phyloP scores from a whole-genome alignment of 2,329 filamentous ascomycete species.

The Nemania abortiva region DNA sequence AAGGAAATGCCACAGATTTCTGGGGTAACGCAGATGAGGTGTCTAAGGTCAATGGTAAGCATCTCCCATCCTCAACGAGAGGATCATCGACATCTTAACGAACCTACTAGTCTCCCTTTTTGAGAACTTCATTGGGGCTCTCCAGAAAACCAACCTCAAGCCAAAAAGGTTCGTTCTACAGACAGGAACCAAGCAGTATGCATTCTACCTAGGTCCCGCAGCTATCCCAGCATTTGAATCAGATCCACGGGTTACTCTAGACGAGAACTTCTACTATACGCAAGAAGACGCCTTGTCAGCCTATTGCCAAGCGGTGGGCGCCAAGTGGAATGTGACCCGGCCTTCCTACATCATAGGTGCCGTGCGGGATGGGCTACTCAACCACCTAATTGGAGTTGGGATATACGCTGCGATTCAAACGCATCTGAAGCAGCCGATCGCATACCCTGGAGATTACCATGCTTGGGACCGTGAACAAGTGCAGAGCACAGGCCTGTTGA shows the following conservation, averaged over 20 bases:
- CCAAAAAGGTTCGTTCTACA: conserved; percentile 6
- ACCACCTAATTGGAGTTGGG: background rate
- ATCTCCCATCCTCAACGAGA: background rate
- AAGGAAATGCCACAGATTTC: conserved; percentile 3
- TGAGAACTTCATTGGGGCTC: conserved; percentile 1
- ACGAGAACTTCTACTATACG: conserved; percentile 16
- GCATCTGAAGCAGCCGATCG: conserved; percentile 3
- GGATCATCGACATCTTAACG: too few species aligned
- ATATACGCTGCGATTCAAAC: conserved; percentile 10
- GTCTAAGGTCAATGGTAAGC: conserved; percentile 10
- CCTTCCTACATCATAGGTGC: conserved; percentile 15
- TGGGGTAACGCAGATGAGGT: conserved; percentile 8
- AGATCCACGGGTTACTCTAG: conserved; percentile 6
- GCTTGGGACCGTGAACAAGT: background rate
- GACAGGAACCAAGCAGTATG: conserved; percentile 9
- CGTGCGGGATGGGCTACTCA: conserved; percentile 5
- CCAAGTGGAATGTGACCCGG: conserved; percentile 10
- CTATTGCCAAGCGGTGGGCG: conserved; percentile 4
- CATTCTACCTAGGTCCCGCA: conserved; percentile 6
- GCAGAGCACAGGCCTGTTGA: background rate
- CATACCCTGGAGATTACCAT: background rate
- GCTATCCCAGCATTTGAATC: conserved; percentile 1
- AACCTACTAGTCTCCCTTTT: background rate
- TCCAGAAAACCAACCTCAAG: background rate
- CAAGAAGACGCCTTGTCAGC: background rate